Percentiles rank a stretch among this genome's conserved stretches.
These are phyloP conservation scores for Leccinum pseudoinsigne DNA, from an alignment of 1,284 basidiomycete genomes.

Conservation along the genomic window DNA sequence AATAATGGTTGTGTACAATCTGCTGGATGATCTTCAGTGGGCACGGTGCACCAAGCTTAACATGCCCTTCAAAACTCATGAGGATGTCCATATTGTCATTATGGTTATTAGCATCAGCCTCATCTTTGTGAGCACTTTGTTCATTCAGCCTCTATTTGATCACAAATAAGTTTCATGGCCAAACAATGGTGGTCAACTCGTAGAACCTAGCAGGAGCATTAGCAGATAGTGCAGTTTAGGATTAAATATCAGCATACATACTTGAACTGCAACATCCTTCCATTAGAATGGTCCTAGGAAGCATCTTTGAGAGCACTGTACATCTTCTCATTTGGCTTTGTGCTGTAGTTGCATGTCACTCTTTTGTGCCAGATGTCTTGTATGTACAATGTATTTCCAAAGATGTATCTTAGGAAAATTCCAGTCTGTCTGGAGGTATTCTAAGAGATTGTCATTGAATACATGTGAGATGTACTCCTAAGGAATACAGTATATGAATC, in stretches of 20 bases:
- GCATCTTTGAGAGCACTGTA: constrained; percentile 31
- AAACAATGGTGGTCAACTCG: too few relatives aligned
- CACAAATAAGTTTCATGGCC: too few relatives aligned
- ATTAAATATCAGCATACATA: not conserved
- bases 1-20: too few relatives aligned
- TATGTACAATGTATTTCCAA: constrained; percentile 28
- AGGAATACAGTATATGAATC: not conserved
- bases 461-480: not conserved
- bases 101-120: too few relatives aligned
- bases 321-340: constrained; percentile 35
- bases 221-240: not conserved
- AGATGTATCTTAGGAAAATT: constrained; percentile 39
- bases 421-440: constrained; percentile 30
- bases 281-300: constrained; percentile 32
- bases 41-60: too few relatives aligned
- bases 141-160: too few relatives aligned
- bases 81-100: too few relatives aligned
- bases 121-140: too few relatives aligned
- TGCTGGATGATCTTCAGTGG: too few relatives aligned
- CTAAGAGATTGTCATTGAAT: not conserved
- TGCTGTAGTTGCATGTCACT: constrained; percentile 32
- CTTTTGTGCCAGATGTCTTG: constrained; percentile 37
- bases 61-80: too few relatives aligned
- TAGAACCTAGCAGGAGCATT: too few relatives aligned
- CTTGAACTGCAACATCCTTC: constrained; percentile 29